These are phyloP conservation scores for Exophiala sideris DNA, from an alignment of 2,329 filamentous ascomycete genomes.

Conservation along the genomic window DNA sequence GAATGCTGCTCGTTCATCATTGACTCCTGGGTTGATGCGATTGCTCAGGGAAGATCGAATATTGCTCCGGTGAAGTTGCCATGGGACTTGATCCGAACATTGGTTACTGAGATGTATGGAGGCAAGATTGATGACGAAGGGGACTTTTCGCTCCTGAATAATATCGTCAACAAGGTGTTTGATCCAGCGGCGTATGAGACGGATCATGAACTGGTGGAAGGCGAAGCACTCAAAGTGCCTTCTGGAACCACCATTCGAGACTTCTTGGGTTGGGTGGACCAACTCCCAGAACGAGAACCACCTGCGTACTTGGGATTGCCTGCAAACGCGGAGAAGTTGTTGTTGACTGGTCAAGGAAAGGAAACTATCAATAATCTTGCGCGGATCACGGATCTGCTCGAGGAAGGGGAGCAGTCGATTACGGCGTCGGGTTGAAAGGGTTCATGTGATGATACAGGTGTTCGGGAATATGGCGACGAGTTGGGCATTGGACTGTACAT, in stretches of 20 bases:
- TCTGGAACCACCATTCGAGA: slow-evolving; percentile 77
- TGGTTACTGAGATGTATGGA: slow-evolving; percentile 92
- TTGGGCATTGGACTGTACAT: too few relatives aligned
- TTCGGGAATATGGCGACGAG: too few relatives aligned
- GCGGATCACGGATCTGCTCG: slow-evolving; percentile 80
- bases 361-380: slow-evolving; percentile 80
- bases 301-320: slow-evolving; percentile 92
- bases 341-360: slow-evolving; percentile 82
- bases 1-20: slow-evolving; percentile 96
- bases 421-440: neutral
- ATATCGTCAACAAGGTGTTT: slow-evolving; percentile 73
- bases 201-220: slow-evolving; percentile 77
- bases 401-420: slow-evolving; percentile 85
- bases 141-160: slow-evolving; percentile 71
- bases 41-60: slow-evolving; percentile 82
- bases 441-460: neutral
- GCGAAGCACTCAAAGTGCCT: slow-evolving; percentile 68
- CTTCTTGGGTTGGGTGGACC: slow-evolving; percentile 88
- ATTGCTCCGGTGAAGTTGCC: slow-evolving; percentile 90
- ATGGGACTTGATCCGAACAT: slow-evolving; percentile 89
- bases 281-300: slow-evolving; percentile 88
- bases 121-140: slow-evolving; percentile 92
- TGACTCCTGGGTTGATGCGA: slow-evolving; percentile 85
- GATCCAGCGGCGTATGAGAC: slow-evolving; percentile 89
- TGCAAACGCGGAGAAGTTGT: slow-evolving; percentile 91